Conservation (phyloP, 805 yeast species). For the Suhomyces sp. region DNA sequence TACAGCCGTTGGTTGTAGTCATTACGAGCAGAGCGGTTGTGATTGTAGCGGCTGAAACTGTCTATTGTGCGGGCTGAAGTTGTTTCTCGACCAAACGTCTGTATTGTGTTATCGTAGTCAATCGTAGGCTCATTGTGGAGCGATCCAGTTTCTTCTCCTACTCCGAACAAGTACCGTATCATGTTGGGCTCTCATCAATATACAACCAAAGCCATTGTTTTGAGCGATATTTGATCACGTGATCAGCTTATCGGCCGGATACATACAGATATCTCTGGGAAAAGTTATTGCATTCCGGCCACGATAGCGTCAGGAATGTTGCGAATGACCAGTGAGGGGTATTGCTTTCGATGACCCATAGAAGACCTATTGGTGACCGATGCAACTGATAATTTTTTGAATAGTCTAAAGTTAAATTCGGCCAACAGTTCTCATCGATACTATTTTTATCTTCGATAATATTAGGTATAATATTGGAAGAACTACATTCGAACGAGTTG, state of each 20-base stretch:
- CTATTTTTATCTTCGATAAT: not conserved
- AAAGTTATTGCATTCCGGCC: not conserved
- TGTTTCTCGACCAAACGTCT: not conserved
- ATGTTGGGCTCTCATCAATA: not conserved
- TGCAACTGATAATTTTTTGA: not conserved
- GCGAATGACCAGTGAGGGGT: not conserved
- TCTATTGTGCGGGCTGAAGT: not conserved
- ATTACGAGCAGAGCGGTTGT: not conserved
- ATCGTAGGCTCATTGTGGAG: slow-evolving; percentile 34
- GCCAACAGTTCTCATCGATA: not conserved
- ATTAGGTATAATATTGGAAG: not conserved
- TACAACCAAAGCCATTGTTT: not conserved
- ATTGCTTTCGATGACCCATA: not conserved
- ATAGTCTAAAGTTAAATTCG: not conserved
- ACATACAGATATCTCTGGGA: not conserved
- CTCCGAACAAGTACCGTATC: slow-evolving; percentile 11
- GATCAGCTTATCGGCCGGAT: not conserved
- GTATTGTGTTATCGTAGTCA: slow-evolving; percentile 29
- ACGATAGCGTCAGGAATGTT: not conserved
- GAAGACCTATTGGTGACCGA: not conserved
- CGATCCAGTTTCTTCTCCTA: slow-evolving; percentile 13
- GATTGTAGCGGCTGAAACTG: not conserved
- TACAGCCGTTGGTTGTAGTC: not conserved
- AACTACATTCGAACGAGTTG: not conserved
- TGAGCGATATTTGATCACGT: not conserved